Evolutionary conservation across 345 rosid species (phyloP), one percentile per base, ranked within the genome.

Genomic region (Camelina laxa): DNA sequence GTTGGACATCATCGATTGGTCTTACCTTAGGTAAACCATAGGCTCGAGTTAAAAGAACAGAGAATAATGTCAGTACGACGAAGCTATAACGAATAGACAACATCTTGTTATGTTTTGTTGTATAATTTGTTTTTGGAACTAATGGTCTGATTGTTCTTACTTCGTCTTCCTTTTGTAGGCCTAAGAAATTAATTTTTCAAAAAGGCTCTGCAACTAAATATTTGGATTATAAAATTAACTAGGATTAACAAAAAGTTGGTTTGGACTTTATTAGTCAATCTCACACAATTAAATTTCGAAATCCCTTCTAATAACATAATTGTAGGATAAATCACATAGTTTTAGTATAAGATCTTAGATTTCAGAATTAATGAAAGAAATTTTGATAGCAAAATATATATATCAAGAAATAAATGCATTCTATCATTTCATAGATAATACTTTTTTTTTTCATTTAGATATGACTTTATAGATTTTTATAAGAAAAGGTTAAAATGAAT

Each of bases 1-100:
- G 81, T 12, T 81, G 73, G 74, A 83, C 51, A 39, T 83, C 85
- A 12, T 73, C 27, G n/a, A 75, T 59, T 48, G 80, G 79, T 15
- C 17, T 16, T 9, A 69, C 74, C 1, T n/a, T 12, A 44, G 57
- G 74, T 31, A 75, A 44, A 70, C 65, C 53, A 55, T 69, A 12
- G 60, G 72, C 20, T 55, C 13, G 71, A 48, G 47, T 69, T 63
- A 36, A 7, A 2, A 57, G 9, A 41, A 69, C 12, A 22, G 6
- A 57, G 20, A 71, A 20, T 15, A 71, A 7, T 63, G 47, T 38
- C 19, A 71, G 48, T 21, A 71, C 36, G 31, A 71, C 6, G 10
- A 77, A 65, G 20, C 16, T 38, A 47, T 36, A 27, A 60, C 50
- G 16, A 21, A 7, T 55, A 13, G 14, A 54, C 35, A 7, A 69